Base-by-base conservation (phyloP, 257 asterid genomes). In the Sherardia arvensis region DNA sequence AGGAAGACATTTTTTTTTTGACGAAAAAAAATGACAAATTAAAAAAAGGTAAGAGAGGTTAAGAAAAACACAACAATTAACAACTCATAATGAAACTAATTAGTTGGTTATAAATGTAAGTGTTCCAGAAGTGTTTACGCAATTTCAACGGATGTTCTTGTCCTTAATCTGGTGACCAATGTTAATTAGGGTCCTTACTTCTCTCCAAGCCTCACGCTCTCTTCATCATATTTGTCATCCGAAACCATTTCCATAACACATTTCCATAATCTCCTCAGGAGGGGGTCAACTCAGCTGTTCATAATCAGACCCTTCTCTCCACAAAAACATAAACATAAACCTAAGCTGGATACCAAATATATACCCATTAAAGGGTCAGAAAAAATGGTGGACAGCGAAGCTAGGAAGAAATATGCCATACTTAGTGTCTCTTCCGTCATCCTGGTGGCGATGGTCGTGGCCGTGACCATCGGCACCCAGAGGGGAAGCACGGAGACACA, bases 371-470 rank as follows among this genome's bases (percentile, higher is more conserved):
- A n/a, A n/a, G n/a, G n/a, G n/a, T n/a, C n/a, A n/a, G 47, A 56
- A 7, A 70, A 73, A 65, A 86, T 88, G 96, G 84, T 64, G 8
- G 63, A n/a, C 4, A 83, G 68, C 9, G 67, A 80, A 3, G 60
- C 60, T 6, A 77, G 64, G 78, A 85, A 73, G 61, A 85, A 85
- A 40, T 51, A 73, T 1, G 58, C 58, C 5, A 28, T 81, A n/a
- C 65, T 84, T 20, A 30, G 70, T 0, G 74, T 88, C 0, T 71
- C 81, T 28, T 81, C 88, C 12, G 7, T 79, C 0, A 60, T 85
- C 64, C 73, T 88, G 43, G 83, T 84, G 7, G 86, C 90, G 3
- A 79, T 88, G 89, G 78, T 83, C 30, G 80, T 80, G 3, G 92
- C 86, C 4, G 66, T 82, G 3, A 55, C 78, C 30, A 10, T 83